Percentiles rank a stretch among this genome's conserved stretches.
Evolutionary conservation across 768 basidiomycete genomes (phyloP).

Genomic region (Mycena rebaudengoi): DNA sequence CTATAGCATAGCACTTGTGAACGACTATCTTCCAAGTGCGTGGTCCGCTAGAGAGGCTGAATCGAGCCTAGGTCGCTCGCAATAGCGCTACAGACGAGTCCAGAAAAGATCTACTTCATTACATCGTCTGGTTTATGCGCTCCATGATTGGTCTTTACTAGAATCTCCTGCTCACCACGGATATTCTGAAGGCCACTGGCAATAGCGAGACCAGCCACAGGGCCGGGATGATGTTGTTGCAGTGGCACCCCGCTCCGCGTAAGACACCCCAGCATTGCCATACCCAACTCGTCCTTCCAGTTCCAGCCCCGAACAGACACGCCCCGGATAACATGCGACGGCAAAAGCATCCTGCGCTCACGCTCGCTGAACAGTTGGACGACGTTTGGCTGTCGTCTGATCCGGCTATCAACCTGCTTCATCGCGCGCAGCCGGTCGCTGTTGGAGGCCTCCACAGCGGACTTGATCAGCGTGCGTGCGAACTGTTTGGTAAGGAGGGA

Average conservation of each 20-base stretch:
- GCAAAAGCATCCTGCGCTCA: constrained; percentile 43
- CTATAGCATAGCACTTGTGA: not conserved
- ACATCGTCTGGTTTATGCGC: not conserved
- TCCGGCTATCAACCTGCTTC: constrained; percentile 26
- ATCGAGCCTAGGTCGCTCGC: not conserved
- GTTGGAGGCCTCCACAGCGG: constrained; percentile 46
- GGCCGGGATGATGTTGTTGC: too few relatives aligned
- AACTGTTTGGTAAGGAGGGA: constrained; percentile 45
- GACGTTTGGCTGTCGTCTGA: constrained; percentile 21
- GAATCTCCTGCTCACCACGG: not conserved
- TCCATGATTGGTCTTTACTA: not conserved
- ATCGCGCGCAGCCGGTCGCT: constrained; percentile 38
- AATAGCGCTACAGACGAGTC: not conserved
- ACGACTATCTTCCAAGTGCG: not conserved
- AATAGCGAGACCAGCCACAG: too few relatives aligned
- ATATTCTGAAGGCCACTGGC: not conserved
- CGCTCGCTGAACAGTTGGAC: constrained; percentile 22
- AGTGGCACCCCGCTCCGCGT: constrained; percentile 22
- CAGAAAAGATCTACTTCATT: not conserved
- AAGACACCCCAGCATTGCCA: constrained; percentile 19
- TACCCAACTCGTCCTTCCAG: constrained; percentile 23
- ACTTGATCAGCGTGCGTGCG: constrained; percentile 43
- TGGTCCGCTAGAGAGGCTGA: too few relatives aligned
- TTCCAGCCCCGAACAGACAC: constrained; percentile 40
- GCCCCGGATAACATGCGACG: constrained; percentile 53